phyloP scores from a whole-genome alignment of 352 stramenopile genomes.

The Globisporangium nodosum region DNA sequence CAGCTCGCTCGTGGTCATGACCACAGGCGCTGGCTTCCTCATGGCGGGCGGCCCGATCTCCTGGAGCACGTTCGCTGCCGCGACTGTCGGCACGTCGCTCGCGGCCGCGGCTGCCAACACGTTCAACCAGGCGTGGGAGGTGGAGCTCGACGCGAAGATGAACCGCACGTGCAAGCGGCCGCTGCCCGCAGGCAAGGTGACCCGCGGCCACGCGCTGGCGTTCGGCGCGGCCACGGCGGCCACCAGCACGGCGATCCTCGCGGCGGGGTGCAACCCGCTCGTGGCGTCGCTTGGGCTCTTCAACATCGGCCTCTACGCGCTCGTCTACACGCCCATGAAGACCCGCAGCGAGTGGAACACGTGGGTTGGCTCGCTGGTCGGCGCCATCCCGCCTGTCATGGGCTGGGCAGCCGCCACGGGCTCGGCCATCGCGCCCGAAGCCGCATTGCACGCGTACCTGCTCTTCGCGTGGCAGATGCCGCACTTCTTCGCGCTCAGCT shows the following conservation, averaged over 20 bases:
- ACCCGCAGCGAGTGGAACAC: constrained; percentile 96
- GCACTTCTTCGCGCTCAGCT: constrained; percentile 99
- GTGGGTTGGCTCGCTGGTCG: constrained; percentile 98
- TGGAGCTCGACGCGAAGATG: constrained; percentile 94
- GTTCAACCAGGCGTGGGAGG: constrained; percentile 98
- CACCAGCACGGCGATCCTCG: constrained; percentile 87
- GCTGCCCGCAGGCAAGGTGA: constrained; percentile 87
- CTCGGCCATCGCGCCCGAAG: constrained; percentile 59
- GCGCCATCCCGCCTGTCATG: constrained; percentile 98
- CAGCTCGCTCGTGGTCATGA: constrained; percentile 95
- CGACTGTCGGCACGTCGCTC: constrained; percentile 93
- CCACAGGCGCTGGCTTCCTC: constrained; percentile 94
- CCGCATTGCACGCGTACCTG: constrained; percentile 71
- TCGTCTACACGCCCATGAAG: constrained; percentile 99
- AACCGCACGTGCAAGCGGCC: constrained; percentile 94
- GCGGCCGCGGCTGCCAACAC: constrained; percentile 93
- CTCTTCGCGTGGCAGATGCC: constrained; percentile 99
- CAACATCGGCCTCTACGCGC: constrained; percentile 98
- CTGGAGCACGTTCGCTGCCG: constrained; percentile 81
- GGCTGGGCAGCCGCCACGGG: constrained; percentile 96
- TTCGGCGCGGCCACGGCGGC: constrained; percentile 86
- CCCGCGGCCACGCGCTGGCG: constrained; percentile 65
- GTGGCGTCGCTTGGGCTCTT: constrained; percentile 92
- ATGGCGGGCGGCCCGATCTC: constrained; percentile 93
- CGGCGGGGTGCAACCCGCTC: constrained; percentile 91